phyloP scores from a whole-genome alignment of 164 flowering plant genomes.

The Taxillus chinensis region DNA sequence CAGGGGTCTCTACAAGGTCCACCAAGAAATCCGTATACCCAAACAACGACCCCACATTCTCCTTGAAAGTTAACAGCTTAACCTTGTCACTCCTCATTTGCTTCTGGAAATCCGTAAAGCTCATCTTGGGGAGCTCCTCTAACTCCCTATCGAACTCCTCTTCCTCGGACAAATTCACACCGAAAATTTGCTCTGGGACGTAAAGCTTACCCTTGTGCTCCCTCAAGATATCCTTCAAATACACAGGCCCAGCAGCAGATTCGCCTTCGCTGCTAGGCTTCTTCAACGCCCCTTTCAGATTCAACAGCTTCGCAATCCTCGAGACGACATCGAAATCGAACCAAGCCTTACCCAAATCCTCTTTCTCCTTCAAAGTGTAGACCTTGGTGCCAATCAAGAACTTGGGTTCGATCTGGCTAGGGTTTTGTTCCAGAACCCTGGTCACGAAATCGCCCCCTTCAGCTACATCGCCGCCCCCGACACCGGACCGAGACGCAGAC shows the following conservation, averaged over 20 bases:
- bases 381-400: slow-evolving; percentile 47
- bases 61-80: slow-evolving; percentile 65
- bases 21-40: slow-evolving; percentile 56
- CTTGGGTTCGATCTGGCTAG: slow-evolving; percentile 79
- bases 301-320: slow-evolving; percentile 26
- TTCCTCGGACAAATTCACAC: slow-evolving; percentile 53
- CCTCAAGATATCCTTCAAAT: slow-evolving; percentile 72
- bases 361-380: slow-evolving; percentile 58
- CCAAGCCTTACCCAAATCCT: slow-evolving; percentile 26
- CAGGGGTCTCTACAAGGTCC: slow-evolving; percentile 76
- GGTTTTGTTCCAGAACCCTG: slow-evolving; percentile 83
- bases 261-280: slow-evolving; percentile 11
- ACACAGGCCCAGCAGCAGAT: slow-evolving; percentile 28
- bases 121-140: slow-evolving; percentile 63
- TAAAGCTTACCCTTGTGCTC: slow-evolving; percentile 81
- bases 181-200: slow-evolving; percentile 81
- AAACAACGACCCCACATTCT: slow-evolving; percentile 11
- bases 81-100: slow-evolving; percentile 48
- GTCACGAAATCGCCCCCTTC: slow-evolving; percentile 62
- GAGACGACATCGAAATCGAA: slow-evolving; percentile 14
- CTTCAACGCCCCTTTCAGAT: slow-evolving; percentile 20
- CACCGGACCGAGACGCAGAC: slow-evolving; percentile 12
- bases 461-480: slow-evolving; percentile 4
- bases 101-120: slow-evolving; percentile 58
- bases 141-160: slow-evolving; percentile 62